These are phyloP conservation scores for Xeromyces bisporus DNA, from an alignment of 495 filamentous ascomycete species.

Conservation along the genomic window DNA sequence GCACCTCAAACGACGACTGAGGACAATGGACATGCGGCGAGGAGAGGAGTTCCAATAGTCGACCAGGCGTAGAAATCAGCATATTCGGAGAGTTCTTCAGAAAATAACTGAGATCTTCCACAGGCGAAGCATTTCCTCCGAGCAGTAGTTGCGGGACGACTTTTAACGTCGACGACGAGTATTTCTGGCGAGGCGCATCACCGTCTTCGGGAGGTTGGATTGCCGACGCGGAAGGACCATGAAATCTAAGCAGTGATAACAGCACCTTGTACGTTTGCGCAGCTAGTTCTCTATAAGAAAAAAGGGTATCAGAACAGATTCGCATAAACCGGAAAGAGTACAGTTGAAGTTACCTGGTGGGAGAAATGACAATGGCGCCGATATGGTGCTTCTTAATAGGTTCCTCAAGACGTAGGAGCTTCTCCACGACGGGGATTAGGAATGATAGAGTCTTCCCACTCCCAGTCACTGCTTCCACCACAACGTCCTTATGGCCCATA, in stretches of 20 bases:
- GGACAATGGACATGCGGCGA: slow-evolving; percentile 85
- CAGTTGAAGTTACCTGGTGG: slow-evolving; percentile 64
- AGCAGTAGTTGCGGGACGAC: slow-evolving; percentile 77
- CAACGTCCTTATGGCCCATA: slow-evolving; percentile 86
- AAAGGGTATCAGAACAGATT: slow-evolving; percentile 1
- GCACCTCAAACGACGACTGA: slow-evolving; percentile 70
- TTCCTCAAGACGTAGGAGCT: slow-evolving; percentile 56
- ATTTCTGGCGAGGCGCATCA: slow-evolving; percentile 35
- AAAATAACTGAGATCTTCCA: slow-evolving; percentile 72
- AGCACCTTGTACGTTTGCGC: slow-evolving; percentile 81
- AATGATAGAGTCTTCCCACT: slow-evolving; percentile 91
- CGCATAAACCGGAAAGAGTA: no score
- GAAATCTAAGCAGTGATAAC: slow-evolving; percentile 58
- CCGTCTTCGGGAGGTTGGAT: slow-evolving; percentile 35
- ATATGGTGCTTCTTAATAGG: slow-evolving; percentile 77
- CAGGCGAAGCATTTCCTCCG: slow-evolving; percentile 67
- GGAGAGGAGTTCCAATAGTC: slow-evolving; percentile 71
- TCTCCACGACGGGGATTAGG: slow-evolving; percentile 75
- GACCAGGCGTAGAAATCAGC: slow-evolving; percentile 74
- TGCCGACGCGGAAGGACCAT: slow-evolving; percentile 52
- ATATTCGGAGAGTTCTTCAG: slow-evolving; percentile 68
- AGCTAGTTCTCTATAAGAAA: slow-evolving; percentile 54
- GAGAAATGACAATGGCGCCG: slow-evolving; percentile 76
- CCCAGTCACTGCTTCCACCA: slow-evolving; percentile 92
- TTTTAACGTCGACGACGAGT: slow-evolving; percentile 31